A percentile compares a stretch with the other conserved stretches of the same genome.
These are phyloP conservation scores for Mycena olivaceomarginata DNA, from an alignment of 768 basidiomycete species.

Conservation along the genomic window DNA sequence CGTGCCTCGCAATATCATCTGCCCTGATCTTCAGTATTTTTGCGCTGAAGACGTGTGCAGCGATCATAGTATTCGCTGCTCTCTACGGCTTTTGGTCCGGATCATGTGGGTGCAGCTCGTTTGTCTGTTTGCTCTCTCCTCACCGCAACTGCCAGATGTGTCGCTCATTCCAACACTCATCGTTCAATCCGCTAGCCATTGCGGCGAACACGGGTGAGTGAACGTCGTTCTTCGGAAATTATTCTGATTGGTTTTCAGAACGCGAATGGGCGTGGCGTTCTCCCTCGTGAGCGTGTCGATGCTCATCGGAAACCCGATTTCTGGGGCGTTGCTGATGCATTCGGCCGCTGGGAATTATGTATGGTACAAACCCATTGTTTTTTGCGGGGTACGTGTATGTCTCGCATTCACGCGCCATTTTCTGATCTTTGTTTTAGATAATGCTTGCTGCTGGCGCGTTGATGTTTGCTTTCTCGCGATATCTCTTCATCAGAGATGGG, in stretches of 20 bases:
- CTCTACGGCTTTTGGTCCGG: conserved; percentile 40
- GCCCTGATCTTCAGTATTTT: conserved; percentile 34
- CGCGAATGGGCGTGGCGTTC: conserved; percentile 70
- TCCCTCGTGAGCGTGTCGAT: conserved; percentile 67
- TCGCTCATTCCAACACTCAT: conserved; percentile 63
- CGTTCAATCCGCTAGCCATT: conserved; percentile 57
- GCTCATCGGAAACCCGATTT: conserved; percentile 69
- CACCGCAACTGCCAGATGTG: conserved; percentile 54
- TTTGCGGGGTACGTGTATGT: conserved; percentile 62
- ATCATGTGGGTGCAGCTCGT: conserved; percentile 13
- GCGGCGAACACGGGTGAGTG: conserved; percentile 60
- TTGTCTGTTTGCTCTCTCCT: background rate
- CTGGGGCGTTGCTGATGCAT: conserved; percentile 64
- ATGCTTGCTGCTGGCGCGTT: conserved; percentile 52
- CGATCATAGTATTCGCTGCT: conserved; percentile 22
- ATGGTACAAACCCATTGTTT: conserved; percentile 63
- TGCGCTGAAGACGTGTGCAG: conserved; percentile 9
- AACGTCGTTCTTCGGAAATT: background rate
- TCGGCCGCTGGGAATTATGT: conserved; percentile 45
- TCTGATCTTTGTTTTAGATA: conserved; percentile 42
- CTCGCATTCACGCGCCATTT: background rate
- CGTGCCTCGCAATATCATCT: conserved; percentile 31
- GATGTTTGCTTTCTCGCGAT: conserved; percentile 54
- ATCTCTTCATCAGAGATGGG: conserved; percentile 48
- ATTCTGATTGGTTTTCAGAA: conserved; percentile 50